Base-by-base conservation (phyloP, 2,329 filamentous ascomycete genomes). In the Zymoseptoria tritici region DNA sequence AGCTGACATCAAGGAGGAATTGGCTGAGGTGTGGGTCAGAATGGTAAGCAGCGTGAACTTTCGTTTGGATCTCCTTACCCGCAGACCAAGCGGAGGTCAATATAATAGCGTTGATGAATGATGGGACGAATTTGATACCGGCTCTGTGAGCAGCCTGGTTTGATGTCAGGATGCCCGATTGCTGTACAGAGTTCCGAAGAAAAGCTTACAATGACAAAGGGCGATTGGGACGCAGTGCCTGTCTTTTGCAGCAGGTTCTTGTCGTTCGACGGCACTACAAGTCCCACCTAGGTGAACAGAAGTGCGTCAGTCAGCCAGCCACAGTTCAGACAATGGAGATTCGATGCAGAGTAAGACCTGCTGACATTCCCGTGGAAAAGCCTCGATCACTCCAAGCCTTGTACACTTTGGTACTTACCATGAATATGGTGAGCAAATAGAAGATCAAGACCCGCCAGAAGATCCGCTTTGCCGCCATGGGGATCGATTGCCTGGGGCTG, bases 31-130 rank as follows among this genome's bases (percentile, higher is more conserved):
- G 6, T 2, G 13, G 1, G 36, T 46, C 6, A 46, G 36, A 16
- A 46, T 46, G 11, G 36, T 46, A 7, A 46, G 36, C 31, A 36
- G 9, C 11, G 11, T 42, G 11, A 2, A 5, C 11, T 13, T 13
- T 5, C 3, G 9, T 11, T 42, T 16, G 36, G 36, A 13, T 4
- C 11, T 42, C 9, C 36, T 13, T 13, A 42, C 36, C 83, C 50
- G 85, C 82, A 51, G 78, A 81, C 58, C 85, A 74, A 31, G 85
- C 83, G 8, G 82, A 81, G 22, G 85, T 79, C 26, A 85, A 77
- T 64, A 88, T 85, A 55, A 87, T 80, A 13, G 81, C 83, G 70
- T 88, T 89, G 77, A 89, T 85, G 62, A 89, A 81, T 31, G 79
- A 80, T 31, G 85, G 84, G 19, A 89, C 79, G 2, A 80, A 81